These are phyloP conservation scores for Pyrenula aspistea DNA, from an alignment of 495 filamentous ascomycete species.

Conservation along the genomic window DNA sequence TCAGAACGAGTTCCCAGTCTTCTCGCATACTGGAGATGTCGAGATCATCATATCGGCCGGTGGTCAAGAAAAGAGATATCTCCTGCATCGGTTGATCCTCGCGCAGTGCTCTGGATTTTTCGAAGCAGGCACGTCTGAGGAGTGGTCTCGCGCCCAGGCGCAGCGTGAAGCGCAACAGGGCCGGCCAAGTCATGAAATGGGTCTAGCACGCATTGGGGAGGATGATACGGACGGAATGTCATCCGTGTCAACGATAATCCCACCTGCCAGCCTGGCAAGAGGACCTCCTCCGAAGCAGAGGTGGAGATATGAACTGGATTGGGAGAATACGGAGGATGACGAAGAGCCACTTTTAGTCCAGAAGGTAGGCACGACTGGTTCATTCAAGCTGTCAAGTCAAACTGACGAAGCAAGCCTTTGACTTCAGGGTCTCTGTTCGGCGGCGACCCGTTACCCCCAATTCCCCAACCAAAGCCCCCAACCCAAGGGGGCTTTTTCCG, in stretches of 20 bases:
- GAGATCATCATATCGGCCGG: slow-evolving; percentile 69
- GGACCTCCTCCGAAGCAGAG: slow-evolving; percentile 36
- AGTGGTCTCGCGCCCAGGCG: slow-evolving; percentile 58
- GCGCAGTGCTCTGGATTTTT: slow-evolving; percentile 88
- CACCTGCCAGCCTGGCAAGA: slow-evolving; percentile 22
- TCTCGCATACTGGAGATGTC: slow-evolving; percentile 80
- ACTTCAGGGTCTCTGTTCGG: slow-evolving; percentile 36
- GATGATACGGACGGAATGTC: slow-evolving; percentile 31
- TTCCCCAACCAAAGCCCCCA: slow-evolving; percentile 39
- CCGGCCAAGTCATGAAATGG: slow-evolving; percentile 19
- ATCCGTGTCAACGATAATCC: slow-evolving; percentile 26
- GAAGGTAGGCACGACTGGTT: slow-evolving; percentile 36
- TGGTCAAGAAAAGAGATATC: slow-evolving; percentile 66
- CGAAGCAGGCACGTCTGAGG: slow-evolving; percentile 74
- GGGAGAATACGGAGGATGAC: slow-evolving; percentile 54
- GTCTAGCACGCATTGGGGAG: slow-evolving; percentile 45
- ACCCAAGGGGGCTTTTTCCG: slow-evolving; percentile 63
- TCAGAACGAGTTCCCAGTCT: slow-evolving; percentile 86
- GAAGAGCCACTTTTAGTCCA: slow-evolving; percentile 84
- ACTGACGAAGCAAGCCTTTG: slow-evolving; percentile 19
- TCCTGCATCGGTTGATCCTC: slow-evolving; percentile 74
- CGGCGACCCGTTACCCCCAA: slow-evolving; percentile 33
- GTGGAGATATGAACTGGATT: slow-evolving; percentile 83
- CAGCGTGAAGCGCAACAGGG: slow-evolving; percentile 12
- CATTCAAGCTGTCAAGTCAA: neutral